These are phyloP conservation scores for Candida pseudoviswanathii DNA, from an alignment of 1,139 yeast species.

Conservation along the genomic window DNA sequence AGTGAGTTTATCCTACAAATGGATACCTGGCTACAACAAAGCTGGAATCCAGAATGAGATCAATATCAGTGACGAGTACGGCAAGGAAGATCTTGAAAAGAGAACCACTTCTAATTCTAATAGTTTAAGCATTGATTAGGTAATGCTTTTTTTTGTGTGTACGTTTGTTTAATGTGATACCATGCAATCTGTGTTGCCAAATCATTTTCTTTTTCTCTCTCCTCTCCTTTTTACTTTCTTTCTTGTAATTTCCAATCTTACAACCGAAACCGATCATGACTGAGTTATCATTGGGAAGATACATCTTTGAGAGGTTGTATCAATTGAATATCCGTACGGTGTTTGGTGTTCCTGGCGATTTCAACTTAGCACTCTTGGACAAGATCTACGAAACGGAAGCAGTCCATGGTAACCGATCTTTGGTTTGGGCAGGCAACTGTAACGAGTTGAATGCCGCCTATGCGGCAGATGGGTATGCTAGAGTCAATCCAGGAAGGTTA, in stretches of 20 bases:
- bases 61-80: conserved; percentile 11
- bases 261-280: conserved; percentile 23
- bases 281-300: conserved; percentile 44
- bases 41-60: conserved; percentile 4
- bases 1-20: conserved; percentile 26
- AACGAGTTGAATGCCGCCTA: conserved; percentile 47
- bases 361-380: conserved; percentile 40
- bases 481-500: conserved; percentile 33
- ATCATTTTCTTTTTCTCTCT: not conserved
- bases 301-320: conserved; percentile 45
- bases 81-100: not conserved
- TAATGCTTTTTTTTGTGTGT: not conserved
- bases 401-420: conserved; percentile 15
- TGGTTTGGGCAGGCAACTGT: conserved; percentile 48
- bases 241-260: not conserved
- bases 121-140: conserved; percentile 8
- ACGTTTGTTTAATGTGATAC: not conserved
- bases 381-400: conserved; percentile 41
- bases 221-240: not conserved
- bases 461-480: conserved; percentile 46
- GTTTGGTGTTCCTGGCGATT: conserved; percentile 48
- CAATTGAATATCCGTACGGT: conserved; percentile 43
- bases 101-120: not conserved
- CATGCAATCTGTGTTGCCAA: conserved; percentile 2
- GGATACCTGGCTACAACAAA: conserved; percentile 16